Conservation (phyloP, 179 eudicot genomes). For the Silene vulgaris region DNA sequence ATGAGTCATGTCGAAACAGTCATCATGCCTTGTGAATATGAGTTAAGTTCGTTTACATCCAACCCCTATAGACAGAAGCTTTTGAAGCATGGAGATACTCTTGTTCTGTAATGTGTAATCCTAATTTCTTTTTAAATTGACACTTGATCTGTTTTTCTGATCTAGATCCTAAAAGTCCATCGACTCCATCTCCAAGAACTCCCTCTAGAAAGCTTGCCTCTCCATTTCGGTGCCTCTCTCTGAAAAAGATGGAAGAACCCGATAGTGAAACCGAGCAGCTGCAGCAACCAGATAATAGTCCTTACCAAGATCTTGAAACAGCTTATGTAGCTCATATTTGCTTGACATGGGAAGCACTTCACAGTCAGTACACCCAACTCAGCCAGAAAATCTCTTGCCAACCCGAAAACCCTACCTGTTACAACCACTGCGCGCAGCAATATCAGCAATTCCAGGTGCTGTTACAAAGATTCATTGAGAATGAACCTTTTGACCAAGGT, state of each 20-base stretch:
- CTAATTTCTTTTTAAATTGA: neutral
- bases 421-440: slow-evolving; percentile 83
- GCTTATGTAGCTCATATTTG: slow-evolving; percentile 85
- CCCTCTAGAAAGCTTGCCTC: slow-evolving; percentile 69
- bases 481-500: slow-evolving; percentile 84
- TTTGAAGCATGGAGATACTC: neutral
- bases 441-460: slow-evolving; percentile 92
- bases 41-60: too few relatives aligned
- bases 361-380: slow-evolving; percentile 73
- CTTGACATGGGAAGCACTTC: slow-evolving; percentile 96
- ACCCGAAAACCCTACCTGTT: slow-evolving; percentile 56
- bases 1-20: too few relatives aligned
- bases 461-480: slow-evolving; percentile 84
- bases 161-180: slow-evolving; percentile 50
- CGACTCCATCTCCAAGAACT: slow-evolving; percentile 70
- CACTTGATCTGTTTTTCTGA: slow-evolving; percentile 9
- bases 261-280: slow-evolving; percentile 72
- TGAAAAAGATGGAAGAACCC: slow-evolving; percentile 58
- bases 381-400: slow-evolving; percentile 70
- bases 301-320: slow-evolving; percentile 70
- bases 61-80: too few relatives aligned
- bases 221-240: slow-evolving; percentile 74
- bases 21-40: too few relatives aligned
- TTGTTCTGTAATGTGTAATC: neutral
- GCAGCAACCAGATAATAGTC: slow-evolving; percentile 52